Percentiles rank a stretch among this genome's conserved stretches.
phyloP scores from a whole-genome alignment of 805 yeast genomes.

The Candida glaebosa region DNA sequence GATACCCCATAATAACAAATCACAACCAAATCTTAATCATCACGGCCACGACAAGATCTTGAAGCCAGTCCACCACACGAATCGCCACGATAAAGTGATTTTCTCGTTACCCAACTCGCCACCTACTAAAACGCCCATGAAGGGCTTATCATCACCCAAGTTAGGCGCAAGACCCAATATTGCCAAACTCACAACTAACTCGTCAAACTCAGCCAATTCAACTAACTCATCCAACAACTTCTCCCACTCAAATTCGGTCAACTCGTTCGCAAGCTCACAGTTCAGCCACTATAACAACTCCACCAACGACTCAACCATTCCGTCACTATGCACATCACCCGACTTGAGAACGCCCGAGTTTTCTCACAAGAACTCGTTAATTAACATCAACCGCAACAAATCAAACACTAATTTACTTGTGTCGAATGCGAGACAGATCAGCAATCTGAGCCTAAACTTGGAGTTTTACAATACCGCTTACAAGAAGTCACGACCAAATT shows the following conservation, averaged over 20 bases:
- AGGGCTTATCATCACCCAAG: not conserved
- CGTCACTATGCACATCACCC: constrained; percentile 34
- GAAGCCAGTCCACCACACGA: not conserved
- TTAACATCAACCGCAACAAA: constrained; percentile 12
- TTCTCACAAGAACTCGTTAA: too few species aligned
- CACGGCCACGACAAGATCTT: not conserved
- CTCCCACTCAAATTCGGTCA: not conserved
- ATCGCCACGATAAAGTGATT: not conserved
- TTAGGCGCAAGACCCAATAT: too few species aligned
- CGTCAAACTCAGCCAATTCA: too few species aligned
- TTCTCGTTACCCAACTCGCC: not conserved
- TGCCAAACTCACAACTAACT: too few species aligned
- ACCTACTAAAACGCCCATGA: not conserved
- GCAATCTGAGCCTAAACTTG: constrained; percentile 32
- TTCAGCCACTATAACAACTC: constrained; percentile 42
- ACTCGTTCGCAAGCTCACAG: not conserved
- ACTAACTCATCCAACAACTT: too few species aligned
- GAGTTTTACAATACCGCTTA: constrained; percentile 27
- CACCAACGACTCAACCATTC: constrained; percentile 32
- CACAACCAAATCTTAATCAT: not conserved
- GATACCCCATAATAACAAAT: too few species aligned
- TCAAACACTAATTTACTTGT: constrained; percentile 20
- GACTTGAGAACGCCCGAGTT: constrained; percentile 11
- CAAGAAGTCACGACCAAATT: constrained; percentile 42
- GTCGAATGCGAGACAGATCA: constrained; percentile 16